Conservation (phyloP, 2,329 filamentous ascomycete species). For the Sordariomycetes sp. region DNA sequence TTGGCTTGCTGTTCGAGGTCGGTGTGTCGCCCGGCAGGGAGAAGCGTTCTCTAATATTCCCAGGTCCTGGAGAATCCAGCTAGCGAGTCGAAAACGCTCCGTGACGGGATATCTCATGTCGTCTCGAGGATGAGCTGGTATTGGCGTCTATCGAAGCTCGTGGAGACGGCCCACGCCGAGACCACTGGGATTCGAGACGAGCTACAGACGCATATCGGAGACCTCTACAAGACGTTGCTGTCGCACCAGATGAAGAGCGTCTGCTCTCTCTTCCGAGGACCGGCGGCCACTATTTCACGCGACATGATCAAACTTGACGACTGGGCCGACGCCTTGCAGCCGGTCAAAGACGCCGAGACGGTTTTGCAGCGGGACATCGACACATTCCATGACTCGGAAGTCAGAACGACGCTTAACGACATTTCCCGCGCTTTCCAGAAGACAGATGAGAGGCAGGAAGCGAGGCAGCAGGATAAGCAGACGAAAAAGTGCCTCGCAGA, state of each 20-base stretch:
- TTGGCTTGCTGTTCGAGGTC: slow-evolving; percentile 22
- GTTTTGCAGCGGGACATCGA: slow-evolving; percentile 1
- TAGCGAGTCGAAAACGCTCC: slow-evolving; percentile 16
- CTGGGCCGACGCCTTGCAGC: neutral
- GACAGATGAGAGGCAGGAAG: neutral
- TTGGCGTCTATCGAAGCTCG: slow-evolving; percentile 16
- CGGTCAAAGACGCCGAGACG: neutral
- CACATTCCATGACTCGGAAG: neutral
- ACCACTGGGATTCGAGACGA: slow-evolving; percentile 7
- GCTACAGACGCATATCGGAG: slow-evolving; percentile 13
- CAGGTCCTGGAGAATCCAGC: slow-evolving; percentile 20
- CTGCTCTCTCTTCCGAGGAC: slow-evolving; percentile 21
- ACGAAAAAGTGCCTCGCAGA: slow-evolving; percentile 2
- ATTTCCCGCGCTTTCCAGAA: neutral
- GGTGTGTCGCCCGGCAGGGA: neutral
- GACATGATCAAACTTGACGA: slow-evolving; percentile 17
- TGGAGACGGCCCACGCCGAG: slow-evolving; percentile 10
- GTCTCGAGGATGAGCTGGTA: slow-evolving; percentile 27
- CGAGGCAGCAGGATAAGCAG: neutral
- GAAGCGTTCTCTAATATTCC: slow-evolving; percentile 6
- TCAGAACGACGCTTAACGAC: neutral
- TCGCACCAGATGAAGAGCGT: slow-evolving; percentile 28
- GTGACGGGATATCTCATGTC: slow-evolving; percentile 21
- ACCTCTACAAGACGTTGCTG: slow-evolving; percentile 27
- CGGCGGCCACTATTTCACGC: slow-evolving; percentile 14